Evolutionary conservation across 2,329 filamentous ascomycete species (phyloP).

Genomic region (Trichoderma simmonsii): DNA sequence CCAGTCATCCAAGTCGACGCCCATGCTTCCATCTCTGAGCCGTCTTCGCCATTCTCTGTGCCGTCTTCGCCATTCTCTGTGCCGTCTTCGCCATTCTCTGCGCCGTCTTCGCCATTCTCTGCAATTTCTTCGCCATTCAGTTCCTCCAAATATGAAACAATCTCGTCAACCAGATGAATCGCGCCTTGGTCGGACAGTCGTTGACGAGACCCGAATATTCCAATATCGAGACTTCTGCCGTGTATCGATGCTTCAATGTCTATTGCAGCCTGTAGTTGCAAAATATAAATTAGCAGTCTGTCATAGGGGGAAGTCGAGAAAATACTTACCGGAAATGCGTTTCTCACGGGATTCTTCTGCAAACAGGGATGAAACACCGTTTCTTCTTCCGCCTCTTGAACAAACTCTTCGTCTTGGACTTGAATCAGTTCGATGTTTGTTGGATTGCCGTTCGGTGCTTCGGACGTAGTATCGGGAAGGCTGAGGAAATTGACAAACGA

Average conservation of each 20-base stretch:
- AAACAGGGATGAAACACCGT: constrained; percentile 17
- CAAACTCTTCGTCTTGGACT: not conserved
- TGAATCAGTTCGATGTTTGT: not conserved
- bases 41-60: not conserved
- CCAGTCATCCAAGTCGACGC: not conserved
- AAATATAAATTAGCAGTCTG: not conserved
- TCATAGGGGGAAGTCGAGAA: too few species aligned
- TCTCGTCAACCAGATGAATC: constrained; percentile 24
- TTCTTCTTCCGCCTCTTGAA: not conserved
- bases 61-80: too few species aligned
- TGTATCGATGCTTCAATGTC: constrained; percentile 41
- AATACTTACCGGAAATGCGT: constrained; percentile 31
- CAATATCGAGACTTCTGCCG: constrained; percentile 35
- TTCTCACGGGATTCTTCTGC: constrained; percentile 26
- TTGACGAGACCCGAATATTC: constrained; percentile 38
- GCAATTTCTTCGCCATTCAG: not conserved
- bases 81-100: not conserved
- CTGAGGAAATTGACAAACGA: constrained; percentile 80
- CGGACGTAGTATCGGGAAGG: constrained; percentile 35
- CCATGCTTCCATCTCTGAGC: not conserved
- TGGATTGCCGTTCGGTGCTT: not conserved
- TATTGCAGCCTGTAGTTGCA: constrained; percentile 33
- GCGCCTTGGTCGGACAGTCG: constrained; percentile 29
- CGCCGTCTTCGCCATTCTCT: too few species aligned
- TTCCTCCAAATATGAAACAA: constrained; percentile 24